Conservation (phyloP, 371 early-diverging fungal species). For the Umbelopsis sp. region DNA sequence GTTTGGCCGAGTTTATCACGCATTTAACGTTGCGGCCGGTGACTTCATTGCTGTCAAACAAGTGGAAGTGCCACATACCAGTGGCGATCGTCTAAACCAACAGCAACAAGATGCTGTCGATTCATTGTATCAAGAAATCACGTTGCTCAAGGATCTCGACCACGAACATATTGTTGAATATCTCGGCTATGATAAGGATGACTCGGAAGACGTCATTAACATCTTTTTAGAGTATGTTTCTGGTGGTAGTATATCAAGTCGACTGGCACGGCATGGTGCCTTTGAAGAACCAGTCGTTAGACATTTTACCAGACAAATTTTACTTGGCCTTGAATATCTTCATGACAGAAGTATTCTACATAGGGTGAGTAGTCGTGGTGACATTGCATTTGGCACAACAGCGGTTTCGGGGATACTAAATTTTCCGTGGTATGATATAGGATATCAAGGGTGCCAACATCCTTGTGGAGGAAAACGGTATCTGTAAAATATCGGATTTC, state of each 20-base stretch:
- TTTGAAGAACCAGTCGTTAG: slow-evolving; percentile 84
- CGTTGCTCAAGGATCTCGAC: slow-evolving; percentile 64
- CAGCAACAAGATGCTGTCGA: slow-evolving; percentile 43
- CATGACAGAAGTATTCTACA: slow-evolving; percentile 96
- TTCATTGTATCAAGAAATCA: slow-evolving; percentile 47
- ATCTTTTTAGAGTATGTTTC: slow-evolving; percentile 98
- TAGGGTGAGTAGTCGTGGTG: slow-evolving; percentile 50
- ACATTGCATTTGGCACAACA: neutral
- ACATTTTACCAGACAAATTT: slow-evolving; percentile 87
- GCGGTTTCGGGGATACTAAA: neutral
- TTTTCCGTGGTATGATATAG: slow-evolving; percentile 22
- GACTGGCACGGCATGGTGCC: slow-evolving; percentile 79
- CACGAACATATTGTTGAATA: slow-evolving; percentile 96
- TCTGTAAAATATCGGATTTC: slow-evolving; percentile 98
- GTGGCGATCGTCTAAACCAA: slow-evolving; percentile 47
- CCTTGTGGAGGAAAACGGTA: slow-evolving; percentile 85
- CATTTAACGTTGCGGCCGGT: slow-evolving; percentile 82
- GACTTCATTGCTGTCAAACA: slow-evolving; percentile 98
- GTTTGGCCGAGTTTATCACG: slow-evolving; percentile 96
- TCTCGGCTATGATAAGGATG: slow-evolving; percentile 65
- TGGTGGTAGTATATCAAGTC: slow-evolving; percentile 92
- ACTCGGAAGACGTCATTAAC: slow-evolving; percentile 74
- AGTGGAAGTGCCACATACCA: slow-evolving; percentile 80
- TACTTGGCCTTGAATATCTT: slow-evolving; percentile 93
- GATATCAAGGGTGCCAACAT: slow-evolving; percentile 97